Evolutionary conservation across 2,329 filamentous ascomycete species (phyloP).

Genomic region (Xylariales sp.): DNA sequence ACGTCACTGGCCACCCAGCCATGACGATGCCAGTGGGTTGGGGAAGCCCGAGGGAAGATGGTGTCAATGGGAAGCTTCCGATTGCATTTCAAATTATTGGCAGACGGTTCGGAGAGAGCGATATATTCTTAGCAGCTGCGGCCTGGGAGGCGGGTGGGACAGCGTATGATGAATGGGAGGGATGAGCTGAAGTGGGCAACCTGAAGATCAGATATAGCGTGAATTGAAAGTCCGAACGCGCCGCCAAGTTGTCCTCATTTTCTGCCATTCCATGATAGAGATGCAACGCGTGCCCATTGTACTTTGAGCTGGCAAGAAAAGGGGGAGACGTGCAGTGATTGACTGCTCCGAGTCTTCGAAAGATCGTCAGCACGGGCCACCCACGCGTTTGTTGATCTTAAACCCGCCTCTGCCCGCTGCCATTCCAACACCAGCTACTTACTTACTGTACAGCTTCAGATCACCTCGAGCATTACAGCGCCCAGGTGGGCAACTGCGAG

Average conservation of each 20-base stretch:
- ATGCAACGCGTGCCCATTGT: too few species aligned
- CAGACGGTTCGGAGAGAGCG: slow-evolving; percentile 24
- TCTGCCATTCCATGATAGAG: too few species aligned
- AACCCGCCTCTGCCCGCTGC: too few species aligned
- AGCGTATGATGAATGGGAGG: slow-evolving; percentile 20
- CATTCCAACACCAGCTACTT: too few species aligned
- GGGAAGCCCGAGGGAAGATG: slow-evolving; percentile 14
- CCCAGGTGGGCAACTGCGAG: background rate
- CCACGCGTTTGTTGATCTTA: background rate
- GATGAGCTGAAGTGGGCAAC: background rate
- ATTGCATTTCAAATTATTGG: slow-evolving; percentile 29
- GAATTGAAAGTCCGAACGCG: too few species aligned
- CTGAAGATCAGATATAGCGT: background rate
- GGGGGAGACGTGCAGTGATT: background rate
- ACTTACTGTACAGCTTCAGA: too few species aligned
- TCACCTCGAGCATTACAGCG: too few species aligned
- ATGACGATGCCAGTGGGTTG: slow-evolving; percentile 41
- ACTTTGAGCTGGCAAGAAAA: background rate
- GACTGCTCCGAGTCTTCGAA: background rate
- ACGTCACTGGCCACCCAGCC: slow-evolving; percentile 45
- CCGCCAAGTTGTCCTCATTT: too few species aligned
- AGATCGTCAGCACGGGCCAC: background rate
- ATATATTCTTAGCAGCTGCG: slow-evolving; percentile 22
- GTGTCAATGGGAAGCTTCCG: slow-evolving; percentile 19
- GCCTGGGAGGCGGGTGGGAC: slow-evolving; percentile 27